Base-by-base conservation (phyloP, 108 stramenopile species). In the Pseudonitzschia delicatissima region DNA sequence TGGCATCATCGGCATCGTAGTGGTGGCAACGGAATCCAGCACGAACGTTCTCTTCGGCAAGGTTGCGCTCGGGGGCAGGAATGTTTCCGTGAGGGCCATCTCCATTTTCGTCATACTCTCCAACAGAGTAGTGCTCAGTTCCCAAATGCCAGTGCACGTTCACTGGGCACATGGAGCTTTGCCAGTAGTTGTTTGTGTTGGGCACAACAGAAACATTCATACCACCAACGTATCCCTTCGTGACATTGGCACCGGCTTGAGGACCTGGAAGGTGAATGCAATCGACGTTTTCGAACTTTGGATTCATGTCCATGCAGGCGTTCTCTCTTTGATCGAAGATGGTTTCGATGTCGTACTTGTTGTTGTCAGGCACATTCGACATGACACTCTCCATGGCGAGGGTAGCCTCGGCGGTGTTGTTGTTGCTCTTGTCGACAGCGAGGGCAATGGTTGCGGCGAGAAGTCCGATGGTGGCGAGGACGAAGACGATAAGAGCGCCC, bases 71-170 rank as follows among this genome's bases (percentile, higher is more conserved):
- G n/a, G n/a, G n/a, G n/a, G n/a, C n/a, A n/a, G n/a, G n/a, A n/a
- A 49, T 17, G 21, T 49, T 33, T 27, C 32, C 60, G 25, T 66
- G n/a, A 21, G 77, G 78, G 11, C 81, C 81, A 15, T 15, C 12
- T 29, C 82, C 85, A 27, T 64, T 69, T 57, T 84, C 83, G 40
- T 84, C 86, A 50, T 51, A 87, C 60, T 87, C 67, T 32, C 86
- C 86, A 48, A 33, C 31, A 9, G 81, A 82, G 44, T 69, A 76
- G 73, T 87, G 86, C 77, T 87, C 86, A 45, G 86, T 48, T 31
- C 86, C 86, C 57, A 82, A 62, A 67, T 87, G 85, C 85, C 85
- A 87, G 45, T 86, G 87, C 27, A 85, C 79, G 52, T 87, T 87
- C 58, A 82, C 83, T 34, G 83, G 81, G 51, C 85, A 87, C 76